phyloP scores from a whole-genome alignment of 176 grass and related monocot species.

The Hsuehochloa calcarea region DNA sequence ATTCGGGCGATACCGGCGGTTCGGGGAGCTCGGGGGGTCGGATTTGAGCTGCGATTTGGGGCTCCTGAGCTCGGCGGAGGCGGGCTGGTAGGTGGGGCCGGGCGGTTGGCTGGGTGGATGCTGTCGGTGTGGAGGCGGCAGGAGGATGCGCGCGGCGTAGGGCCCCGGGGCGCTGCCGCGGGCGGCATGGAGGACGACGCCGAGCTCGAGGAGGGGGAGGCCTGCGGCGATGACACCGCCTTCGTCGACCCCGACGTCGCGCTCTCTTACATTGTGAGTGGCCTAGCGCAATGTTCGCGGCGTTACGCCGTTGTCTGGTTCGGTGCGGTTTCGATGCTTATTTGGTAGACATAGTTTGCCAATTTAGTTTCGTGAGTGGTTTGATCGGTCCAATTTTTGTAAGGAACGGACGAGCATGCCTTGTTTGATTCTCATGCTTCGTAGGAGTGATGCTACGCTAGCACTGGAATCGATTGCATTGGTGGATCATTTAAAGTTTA shows the following conservation, averaged over 20 bases:
- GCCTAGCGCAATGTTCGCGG: not conserved
- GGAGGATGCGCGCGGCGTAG: constrained; percentile 37
- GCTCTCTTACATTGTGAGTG: constrained; percentile 95
- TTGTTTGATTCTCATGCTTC: not conserved
- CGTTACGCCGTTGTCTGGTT: not conserved
- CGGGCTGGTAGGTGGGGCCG: constrained; percentile 14
- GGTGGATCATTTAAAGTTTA: constrained; percentile 16
- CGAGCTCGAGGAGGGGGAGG: constrained; percentile 89
- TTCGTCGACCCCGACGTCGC: constrained; percentile 76
- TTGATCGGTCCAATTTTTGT: not conserved
- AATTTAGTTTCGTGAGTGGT: not conserved
- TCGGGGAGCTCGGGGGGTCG: constrained; percentile 25
- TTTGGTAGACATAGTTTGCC: not conserved
- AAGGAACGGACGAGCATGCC: not conserved
- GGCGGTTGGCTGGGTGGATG: constrained; percentile 34
- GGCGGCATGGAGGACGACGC: constrained; percentile 56
- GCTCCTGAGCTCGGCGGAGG: not conserved
- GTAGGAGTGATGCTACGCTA: not conserved
- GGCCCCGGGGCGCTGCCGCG: not conserved
- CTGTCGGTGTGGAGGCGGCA: constrained; percentile 55
- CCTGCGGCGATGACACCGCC: constrained; percentile 51
- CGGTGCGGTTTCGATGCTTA: not conserved
- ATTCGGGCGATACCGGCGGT: not conserved
- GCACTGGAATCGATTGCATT: not conserved
- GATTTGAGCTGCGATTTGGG: constrained; percentile 32